Evolutionary conservation across 2,329 filamentous ascomycete genomes (phyloP), one percentile per base, ranked within the genome.

Genomic region (Uncinocarpus reesii): DNA sequence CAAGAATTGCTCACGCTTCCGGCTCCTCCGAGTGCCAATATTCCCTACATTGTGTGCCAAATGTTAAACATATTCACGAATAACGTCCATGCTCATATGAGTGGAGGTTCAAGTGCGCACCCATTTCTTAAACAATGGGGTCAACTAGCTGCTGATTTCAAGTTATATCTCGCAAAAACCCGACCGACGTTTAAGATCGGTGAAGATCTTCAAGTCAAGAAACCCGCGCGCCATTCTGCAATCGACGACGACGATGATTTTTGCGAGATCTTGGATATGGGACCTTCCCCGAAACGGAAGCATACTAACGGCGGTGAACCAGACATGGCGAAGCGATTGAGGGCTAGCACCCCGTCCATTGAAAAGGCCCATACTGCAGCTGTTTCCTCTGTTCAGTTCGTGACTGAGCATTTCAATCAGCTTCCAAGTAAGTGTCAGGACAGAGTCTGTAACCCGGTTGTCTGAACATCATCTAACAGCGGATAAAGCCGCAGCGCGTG

Each of bases 1-100:
- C 56, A 58, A 0, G 67, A 83, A 48, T 71, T 93, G 0, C 54
- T 61, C 0, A 66, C 65, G 0, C 72, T 89, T 0, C 84, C 84
- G 0, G 81, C 86, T 31, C 75, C 85, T 0, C 82, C 83, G 0
- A 65, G 65, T 0, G 65, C 70, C 0, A 85, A 87, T 36, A 76
- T 87, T 0, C 75, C 80, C n/a, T 69, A 80, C 0, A 77, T 80
- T 7, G 73, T 93, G 0, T 74, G 74, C 16, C 73, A 74, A 1
- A 76, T 78, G 8, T 61, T 90, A 0, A 68, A 71, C 10, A 67
- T 67, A 0, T 81, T 90, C 52, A 73, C 76, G 0, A 65, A 70
- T 0, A 59, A 69, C 0, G 70, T 86, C 1, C 69, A 74, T 3
- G 65, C 68, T 0, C 68, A 79, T 0, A 65, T 85, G 4, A 69